Percentiles rank a stretch among this genome's conserved stretches.
These are phyloP conservation scores for Arabidopsis hybrid DNA, from an alignment of 441 rosid genomes.

Conservation along the genomic window DNA sequence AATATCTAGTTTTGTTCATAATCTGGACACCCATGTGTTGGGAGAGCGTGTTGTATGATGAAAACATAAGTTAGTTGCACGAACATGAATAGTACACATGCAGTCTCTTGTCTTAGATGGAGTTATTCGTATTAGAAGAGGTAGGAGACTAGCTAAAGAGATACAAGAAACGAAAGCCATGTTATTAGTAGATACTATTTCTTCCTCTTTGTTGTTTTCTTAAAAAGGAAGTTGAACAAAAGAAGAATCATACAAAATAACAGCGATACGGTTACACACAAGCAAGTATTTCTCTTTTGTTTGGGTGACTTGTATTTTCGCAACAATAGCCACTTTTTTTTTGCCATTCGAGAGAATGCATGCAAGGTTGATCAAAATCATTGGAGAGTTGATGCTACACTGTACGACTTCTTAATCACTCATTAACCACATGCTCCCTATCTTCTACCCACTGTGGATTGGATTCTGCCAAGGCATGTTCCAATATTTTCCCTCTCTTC, in stretches of 20 bases:
- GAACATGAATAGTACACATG: too few relatives aligned
- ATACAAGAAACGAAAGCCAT: too few relatives aligned
- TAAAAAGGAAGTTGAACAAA: too few relatives aligned
- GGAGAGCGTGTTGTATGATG: too few relatives aligned
- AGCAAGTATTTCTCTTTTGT: not conserved
- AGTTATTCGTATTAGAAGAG: too few relatives aligned
- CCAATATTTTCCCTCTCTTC: constrained; percentile 60
- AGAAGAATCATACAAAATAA: not conserved
- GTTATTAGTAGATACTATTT: too few relatives aligned
- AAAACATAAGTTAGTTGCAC: too few relatives aligned
- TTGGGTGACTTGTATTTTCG: not conserved
- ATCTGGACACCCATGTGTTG: too few relatives aligned
- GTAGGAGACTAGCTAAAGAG: too few relatives aligned
- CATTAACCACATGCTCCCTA: constrained; percentile 22
- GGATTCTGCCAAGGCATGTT: constrained; percentile 50
- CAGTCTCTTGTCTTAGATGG: too few relatives aligned
- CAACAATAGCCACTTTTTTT: not conserved
- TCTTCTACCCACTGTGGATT: constrained; percentile 35
- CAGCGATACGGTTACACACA: not conserved
- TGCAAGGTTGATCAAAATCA: constrained; percentile 6
- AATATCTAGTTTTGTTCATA: too few relatives aligned
- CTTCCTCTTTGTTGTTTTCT: too few relatives aligned
- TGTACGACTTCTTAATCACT: constrained; percentile 23
- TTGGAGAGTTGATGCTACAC: constrained; percentile 4
- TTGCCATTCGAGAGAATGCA: not conserved